These are phyloP conservation scores for Areca catechu DNA, from an alignment of 176 grass and related monocot species.

Conservation along the genomic window DNA sequence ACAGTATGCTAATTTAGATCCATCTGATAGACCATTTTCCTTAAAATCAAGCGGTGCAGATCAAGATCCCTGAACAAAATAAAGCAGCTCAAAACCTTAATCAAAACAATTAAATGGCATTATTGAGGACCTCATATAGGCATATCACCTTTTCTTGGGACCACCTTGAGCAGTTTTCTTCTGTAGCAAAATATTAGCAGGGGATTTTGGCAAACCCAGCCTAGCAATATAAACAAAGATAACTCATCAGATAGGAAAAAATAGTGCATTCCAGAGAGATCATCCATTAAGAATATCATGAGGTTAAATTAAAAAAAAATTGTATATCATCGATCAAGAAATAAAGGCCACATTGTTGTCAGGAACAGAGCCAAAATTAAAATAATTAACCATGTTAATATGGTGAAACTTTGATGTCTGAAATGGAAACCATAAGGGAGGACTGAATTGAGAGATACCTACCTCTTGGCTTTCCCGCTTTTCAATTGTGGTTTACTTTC, in stretches of 20 bases:
- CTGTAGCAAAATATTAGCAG: neutral
- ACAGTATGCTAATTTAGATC: constrained; percentile 53
- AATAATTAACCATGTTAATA: too few species aligned
- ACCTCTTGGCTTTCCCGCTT: neutral
- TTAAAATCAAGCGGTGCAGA: constrained; percentile 76
- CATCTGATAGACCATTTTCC: constrained; percentile 61
- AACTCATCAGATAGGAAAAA: too few species aligned
- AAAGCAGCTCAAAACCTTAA: neutral
- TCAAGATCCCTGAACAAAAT: constrained; percentile 33
- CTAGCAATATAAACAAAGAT: neutral
- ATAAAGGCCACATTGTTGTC: too few species aligned
- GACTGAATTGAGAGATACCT: neutral
- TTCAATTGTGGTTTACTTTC: neutral
- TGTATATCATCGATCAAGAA: too few species aligned
- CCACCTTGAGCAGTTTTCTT: neutral
- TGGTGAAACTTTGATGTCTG: neutral
- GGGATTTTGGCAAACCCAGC: neutral
- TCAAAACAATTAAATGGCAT: neutral
- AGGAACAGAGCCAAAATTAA: too few species aligned
- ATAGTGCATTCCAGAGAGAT: too few species aligned
- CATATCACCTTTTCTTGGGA: neutral
- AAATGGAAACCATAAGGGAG: neutral
- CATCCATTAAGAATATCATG: too few species aligned
- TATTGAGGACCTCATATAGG: neutral
- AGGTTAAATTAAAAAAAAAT: too few species aligned